Evolutionary conservation across 495 filamentous ascomycete genomes (phyloP).

Genomic region (Aspergillus homomorphus): DNA sequence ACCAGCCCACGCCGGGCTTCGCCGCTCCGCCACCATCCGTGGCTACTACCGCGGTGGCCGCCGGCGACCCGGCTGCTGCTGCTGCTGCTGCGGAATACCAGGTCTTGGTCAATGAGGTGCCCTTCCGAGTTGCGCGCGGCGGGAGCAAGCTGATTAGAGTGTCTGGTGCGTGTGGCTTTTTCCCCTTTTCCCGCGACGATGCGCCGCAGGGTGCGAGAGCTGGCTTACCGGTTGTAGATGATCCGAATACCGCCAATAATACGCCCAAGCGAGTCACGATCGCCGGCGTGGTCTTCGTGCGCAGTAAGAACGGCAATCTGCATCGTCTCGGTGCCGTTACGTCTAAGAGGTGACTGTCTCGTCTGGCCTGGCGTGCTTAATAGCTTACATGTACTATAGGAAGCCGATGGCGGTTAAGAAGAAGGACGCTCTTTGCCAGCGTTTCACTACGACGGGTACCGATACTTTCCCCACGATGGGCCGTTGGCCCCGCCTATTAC

Average conservation of each 20-base stretch:
- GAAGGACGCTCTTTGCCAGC: conserved; percentile 76
- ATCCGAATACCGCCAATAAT: conserved; percentile 57
- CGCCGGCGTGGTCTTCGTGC: conserved; percentile 80
- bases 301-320: conserved; percentile 90
- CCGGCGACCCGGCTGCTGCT: conserved; percentile 23
- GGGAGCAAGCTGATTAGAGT: conserved; percentile 83
- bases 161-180: conserved; percentile 55
- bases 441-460: conserved; percentile 90
- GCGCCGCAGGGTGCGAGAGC: conserved; percentile 13
- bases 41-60: conserved; percentile 22
- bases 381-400: conserved; percentile 30
- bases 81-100: too few relatives aligned
- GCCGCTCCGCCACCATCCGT: conserved; percentile 37
- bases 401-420: conserved; percentile 58
- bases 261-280: conserved; percentile 78
- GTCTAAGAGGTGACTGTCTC: conserved; percentile 38
- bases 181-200: not conserved
- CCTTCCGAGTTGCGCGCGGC: conserved; percentile 69
- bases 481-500: conserved; percentile 8
- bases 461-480: conserved; percentile 17
- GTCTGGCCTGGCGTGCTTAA: not conserved
- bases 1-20: conserved; percentile 31
- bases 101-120: conserved; percentile 69
- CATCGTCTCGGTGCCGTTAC: conserved; percentile 57
- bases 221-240: conserved; percentile 54